Evolutionary conservation across 108 stramenopile genomes (phyloP).

Genomic region (Nitzschia sp.): DNA sequence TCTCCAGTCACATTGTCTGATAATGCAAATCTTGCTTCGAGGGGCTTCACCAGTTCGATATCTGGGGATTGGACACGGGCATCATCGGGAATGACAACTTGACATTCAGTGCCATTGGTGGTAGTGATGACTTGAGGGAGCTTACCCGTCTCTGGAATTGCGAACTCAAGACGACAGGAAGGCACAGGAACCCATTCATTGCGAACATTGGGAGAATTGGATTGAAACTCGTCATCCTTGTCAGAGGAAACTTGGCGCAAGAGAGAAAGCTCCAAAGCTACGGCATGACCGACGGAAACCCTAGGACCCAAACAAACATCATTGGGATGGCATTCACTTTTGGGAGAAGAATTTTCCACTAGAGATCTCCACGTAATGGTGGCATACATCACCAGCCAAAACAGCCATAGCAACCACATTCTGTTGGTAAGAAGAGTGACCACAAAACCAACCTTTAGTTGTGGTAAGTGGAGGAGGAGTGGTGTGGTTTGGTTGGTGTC

Average conservation of each 20-base stretch:
- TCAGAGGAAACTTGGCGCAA: neutral
- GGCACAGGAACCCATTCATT: conserved; percentile 21
- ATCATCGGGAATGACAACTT: conserved; percentile 19
- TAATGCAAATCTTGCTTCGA: conserved; percentile 30
- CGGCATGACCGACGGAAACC: neutral
- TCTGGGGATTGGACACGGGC: conserved; percentile 19
- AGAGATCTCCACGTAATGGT: conserved; percentile 25
- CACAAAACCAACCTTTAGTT: no score
- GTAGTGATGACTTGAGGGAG: conserved; percentile 22
- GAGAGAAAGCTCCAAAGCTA: conserved; percentile 20
- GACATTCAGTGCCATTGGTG: conserved; percentile 15
- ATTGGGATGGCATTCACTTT: conserved; percentile 3
- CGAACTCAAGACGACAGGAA: conserved; percentile 17
- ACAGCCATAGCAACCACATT: conserved; percentile 34
- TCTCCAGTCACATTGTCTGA: neutral
- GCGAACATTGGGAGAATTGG: neutral
- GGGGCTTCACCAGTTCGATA: conserved; percentile 13
- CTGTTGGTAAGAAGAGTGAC: no score
- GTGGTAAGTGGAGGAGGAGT: no score
- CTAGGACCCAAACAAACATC: conserved; percentile 2
- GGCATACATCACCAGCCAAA: conserved; percentile 17
- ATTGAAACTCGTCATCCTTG: neutral
- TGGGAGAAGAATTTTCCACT: conserved; percentile 11
- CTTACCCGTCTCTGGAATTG: conserved; percentile 20
- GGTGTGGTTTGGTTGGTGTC: no score